A percentile compares a stretch with the other conserved stretches of the same genome.
Conservation (phyloP, 768 basidiomycete genomes). For the Amanita inopinata region DNA sequence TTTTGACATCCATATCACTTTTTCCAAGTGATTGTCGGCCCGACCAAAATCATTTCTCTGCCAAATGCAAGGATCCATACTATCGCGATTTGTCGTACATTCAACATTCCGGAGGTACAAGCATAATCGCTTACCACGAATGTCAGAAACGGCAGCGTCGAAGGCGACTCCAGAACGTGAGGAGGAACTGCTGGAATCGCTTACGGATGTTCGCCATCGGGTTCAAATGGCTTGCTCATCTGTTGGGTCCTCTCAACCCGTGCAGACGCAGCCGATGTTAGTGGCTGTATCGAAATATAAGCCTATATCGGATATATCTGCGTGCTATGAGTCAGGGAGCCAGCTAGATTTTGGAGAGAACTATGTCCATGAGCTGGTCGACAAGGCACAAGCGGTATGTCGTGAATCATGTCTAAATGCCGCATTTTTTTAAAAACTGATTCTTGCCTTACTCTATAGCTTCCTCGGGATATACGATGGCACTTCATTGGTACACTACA, state of each 20-base stretch:
- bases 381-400: conserved; percentile 68
- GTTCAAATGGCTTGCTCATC: conserved; percentile 28
- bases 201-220: conserved; percentile 42
- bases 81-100: too few species aligned
- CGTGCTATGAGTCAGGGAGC: conserved; percentile 62
- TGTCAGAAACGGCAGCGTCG: not conserved
- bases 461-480: conserved; percentile 87
- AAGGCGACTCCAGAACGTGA: conserved; percentile 30
- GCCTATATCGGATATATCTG: conserved; percentile 76
- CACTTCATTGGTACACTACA: conserved; percentile 95
- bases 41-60: too few species aligned
- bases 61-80: too few species aligned
- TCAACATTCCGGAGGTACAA: not conserved
- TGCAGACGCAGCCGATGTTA: conserved; percentile 27
- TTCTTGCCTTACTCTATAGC: conserved; percentile 29
- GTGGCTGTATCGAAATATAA: conserved; percentile 95
- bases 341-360: conserved; percentile 97
- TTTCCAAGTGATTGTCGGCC: too few species aligned
- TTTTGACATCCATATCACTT: too few species aligned
- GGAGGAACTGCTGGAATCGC: conserved; percentile 41
- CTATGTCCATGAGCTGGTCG: conserved; percentile 87
- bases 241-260: conserved; percentile 13
- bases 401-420: not conserved
- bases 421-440: not conserved
- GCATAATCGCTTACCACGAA: not conserved